Evolutionary conservation across 164 flowering plant genomes (phyloP), one percentile per base, ranked within the genome.

Genomic region (Berberis vulgaris): DNA sequence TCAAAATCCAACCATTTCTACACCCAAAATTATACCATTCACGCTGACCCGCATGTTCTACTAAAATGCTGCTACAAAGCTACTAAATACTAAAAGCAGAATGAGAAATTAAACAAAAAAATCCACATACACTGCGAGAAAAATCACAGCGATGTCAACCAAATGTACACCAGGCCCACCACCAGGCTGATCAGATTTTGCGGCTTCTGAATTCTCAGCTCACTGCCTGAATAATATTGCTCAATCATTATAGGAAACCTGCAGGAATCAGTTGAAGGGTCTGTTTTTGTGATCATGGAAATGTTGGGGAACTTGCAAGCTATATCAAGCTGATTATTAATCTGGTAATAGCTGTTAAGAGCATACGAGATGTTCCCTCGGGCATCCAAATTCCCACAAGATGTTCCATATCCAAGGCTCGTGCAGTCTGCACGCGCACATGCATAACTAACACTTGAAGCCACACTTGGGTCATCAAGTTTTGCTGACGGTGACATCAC

Each of bases 341-440:
- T 81, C 80, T 91, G 96, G 72, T 77, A 91, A 70, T 83, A 91
- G 71, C 86, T 89, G 71, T 91, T 91, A 60, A 86, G 86, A 12
- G 96, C 98, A 65, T 83, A 91, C 0, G 98, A 91, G 7, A 89
- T 76, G 70, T 91, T 91, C n/a, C 86, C 95, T 41, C 76, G 74
- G 3, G 77, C 74, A 63, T 85, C 92, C 69, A 88, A 52, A 57
- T 66, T 62, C 0, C 73, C 80, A 67, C 97, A 91, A 2, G 94
- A 78, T 2, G 91, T 84, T 60, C 82, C 86, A 57, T 84, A 85
- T 9, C 96, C 98, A 42, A 89, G 88, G 69, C 81, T 71, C 0
- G 98, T 86, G 79, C 98, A 91, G 65, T 91, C 98, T 39, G 76
- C 96, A 0, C 59, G 77, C 0, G 69, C 71, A 68, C 96, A 89